Evolutionary conservation across 768 basidiomycete genomes (phyloP), one percentile per base, ranked within the genome.

Genomic region (Gymnopilus dilepis): DNA sequence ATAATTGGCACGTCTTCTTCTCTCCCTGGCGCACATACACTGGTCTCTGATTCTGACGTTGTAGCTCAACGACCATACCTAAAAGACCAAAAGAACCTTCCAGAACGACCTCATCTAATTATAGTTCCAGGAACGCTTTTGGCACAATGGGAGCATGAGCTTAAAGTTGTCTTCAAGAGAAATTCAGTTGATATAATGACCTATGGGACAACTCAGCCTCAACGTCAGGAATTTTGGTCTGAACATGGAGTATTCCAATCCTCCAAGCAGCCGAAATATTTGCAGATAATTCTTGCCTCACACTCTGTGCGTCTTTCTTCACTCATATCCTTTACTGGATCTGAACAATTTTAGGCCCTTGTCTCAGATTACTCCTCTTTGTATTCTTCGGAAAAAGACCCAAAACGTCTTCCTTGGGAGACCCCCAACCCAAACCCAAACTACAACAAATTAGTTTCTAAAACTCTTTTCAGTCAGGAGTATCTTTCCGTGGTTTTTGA

Each of bases 101-200:
- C 71, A 1, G 19, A 54, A n/a, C 54, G 30, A 1, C 61, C 69
- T 0, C 65, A 69, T 24, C 65, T 73, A 12, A 63, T 73, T 11
- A 15, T 73, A 19, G 68, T 69, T 4, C 73, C 73, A 4, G 69
- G 68, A 2, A 72, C 70, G 0, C 53, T 75, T 5, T 15, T 66
- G 1, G 50, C 9, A 0, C 74, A 75, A 38, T 75, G 74, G 72
- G 13, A 58, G 11, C 47, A 41, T 1, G 71, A 72, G 40, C 21
- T 71, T 1, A 62, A 69, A 17, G 61, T 47, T 2, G 34, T 65
- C 17, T 59, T 69, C 12, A 52, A 52, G 0, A 66, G 66, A 0
- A 38, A 60, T 2, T 58, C 24, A 0, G 58, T 74, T 19, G 72
- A 74, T 21, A 66, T 77, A 2, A 55, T 76, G 17, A 22, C 69